A percentile compares a stretch with the other conserved stretches of the same genome.
These are phyloP conservation scores for Stephanocyclus meneghinianus DNA, from an alignment of 352 stramenopile species.

Conservation along the genomic window DNA sequence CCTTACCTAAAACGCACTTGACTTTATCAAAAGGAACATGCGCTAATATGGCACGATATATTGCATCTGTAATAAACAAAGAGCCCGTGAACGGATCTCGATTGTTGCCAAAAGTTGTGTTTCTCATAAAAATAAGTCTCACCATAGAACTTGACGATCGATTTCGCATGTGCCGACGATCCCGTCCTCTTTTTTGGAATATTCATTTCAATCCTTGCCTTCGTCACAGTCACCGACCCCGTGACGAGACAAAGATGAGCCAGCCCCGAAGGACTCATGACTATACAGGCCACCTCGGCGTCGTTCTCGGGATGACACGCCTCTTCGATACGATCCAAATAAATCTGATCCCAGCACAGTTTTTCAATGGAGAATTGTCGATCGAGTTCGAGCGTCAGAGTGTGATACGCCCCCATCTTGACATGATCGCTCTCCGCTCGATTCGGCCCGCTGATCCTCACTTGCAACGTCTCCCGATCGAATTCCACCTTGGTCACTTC, in stretches of 20 bases:
- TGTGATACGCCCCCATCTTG: slow-evolving; percentile 96
- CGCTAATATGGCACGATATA: slow-evolving; percentile 92
- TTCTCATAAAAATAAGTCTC: slow-evolving; percentile 1
- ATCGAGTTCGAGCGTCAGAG: slow-evolving; percentile 94
- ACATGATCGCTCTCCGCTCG: slow-evolving; percentile 92
- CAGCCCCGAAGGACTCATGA: slow-evolving; percentile 91
- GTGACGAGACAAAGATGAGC: slow-evolving; percentile 98
- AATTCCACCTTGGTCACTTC: slow-evolving; percentile 96
- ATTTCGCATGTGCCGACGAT: slow-evolving; percentile 91
- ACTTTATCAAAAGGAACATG: slow-evolving; percentile 96
- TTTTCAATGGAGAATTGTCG: slow-evolving; percentile 96
- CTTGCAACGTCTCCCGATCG: slow-evolving; percentile 89
- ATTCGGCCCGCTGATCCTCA: slow-evolving; percentile 94
- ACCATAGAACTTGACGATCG: slow-evolving; percentile 91
- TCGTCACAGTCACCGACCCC: slow-evolving; percentile 91
- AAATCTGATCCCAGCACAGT: slow-evolving; percentile 95
- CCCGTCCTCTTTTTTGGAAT: slow-evolving; percentile 96
- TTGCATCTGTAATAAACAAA: slow-evolving; percentile 78
- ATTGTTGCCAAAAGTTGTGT: background rate
- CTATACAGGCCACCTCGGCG: slow-evolving; percentile 93
- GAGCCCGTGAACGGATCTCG: background rate
- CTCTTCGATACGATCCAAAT: slow-evolving; percentile 93
- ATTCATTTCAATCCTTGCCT: slow-evolving; percentile 90
- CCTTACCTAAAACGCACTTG: slow-evolving; percentile 89
- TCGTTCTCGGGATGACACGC: slow-evolving; percentile 89